Conservation (phyloP, 176 grass and related monocot genomes). For the Cenchrus fungigraminus region DNA sequence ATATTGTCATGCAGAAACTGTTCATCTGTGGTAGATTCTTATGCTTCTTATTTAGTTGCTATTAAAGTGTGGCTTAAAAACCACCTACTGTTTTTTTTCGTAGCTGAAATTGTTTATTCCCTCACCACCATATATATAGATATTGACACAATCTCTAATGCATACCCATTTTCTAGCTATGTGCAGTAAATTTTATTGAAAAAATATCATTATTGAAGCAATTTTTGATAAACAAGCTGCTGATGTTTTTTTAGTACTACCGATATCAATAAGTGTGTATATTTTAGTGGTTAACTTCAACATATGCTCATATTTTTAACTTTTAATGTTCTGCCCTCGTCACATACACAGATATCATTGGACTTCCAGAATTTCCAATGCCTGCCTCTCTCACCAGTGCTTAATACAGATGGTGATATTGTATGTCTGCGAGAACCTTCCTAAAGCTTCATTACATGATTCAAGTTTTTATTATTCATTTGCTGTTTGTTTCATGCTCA, state of each 20-base stretch:
- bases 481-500: neutral
- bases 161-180: constrained; percentile 17
- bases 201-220: constrained; percentile 12
- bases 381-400: constrained; percentile 74
- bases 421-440: constrained; percentile 65
- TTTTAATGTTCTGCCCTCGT: constrained; percentile 38
- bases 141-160: neutral
- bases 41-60: constrained; percentile 35
- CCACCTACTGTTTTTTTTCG: neutral
- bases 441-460: neutral
- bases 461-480: constrained; percentile 27
- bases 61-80: constrained; percentile 34
- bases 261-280: constrained; percentile 5
- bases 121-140: constrained; percentile 25
- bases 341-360: constrained; percentile 67
- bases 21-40: constrained; percentile 80
- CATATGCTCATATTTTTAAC: neutral
- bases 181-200: neutral
- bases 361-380: constrained; percentile 88
- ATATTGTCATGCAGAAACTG: constrained; percentile 90
- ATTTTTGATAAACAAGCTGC: constrained; percentile 1
- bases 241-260: constrained; percentile 18
- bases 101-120: constrained; percentile 8
- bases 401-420: constrained; percentile 74
- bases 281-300: constrained; percentile 25